Conservation (phyloP, 2,329 filamentous ascomycete species). For the Cylindrodendrum hubeiense region DNA sequence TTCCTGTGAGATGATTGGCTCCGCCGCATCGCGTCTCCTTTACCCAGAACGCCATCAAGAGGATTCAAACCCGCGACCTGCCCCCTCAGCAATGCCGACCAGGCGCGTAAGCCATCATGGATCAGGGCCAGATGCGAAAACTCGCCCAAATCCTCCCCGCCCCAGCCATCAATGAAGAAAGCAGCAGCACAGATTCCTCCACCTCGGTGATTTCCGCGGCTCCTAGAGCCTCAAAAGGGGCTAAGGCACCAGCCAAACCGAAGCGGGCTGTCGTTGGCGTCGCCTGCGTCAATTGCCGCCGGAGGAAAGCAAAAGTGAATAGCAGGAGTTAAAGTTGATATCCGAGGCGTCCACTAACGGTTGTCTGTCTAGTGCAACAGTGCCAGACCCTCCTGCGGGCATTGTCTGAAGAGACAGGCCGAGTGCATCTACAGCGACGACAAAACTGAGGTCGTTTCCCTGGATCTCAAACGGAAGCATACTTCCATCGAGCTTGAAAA, state of each 20-base stretch:
- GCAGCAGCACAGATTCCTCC: neutral
- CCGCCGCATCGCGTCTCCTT: neutral
- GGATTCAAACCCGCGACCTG: neutral
- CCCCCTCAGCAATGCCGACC: neutral
- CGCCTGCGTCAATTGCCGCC: neutral
- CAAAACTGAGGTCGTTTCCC: neutral
- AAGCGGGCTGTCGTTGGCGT: neutral
- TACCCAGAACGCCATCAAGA: no score
- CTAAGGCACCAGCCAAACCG: neutral
- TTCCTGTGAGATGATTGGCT: neutral
- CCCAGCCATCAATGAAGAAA: neutral
- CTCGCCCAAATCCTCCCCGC: neutral
- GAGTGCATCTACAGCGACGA: neutral
- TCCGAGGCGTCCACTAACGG: neutral
- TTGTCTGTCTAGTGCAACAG: neutral
- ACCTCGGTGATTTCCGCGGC: neutral
- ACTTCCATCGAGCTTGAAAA: neutral
- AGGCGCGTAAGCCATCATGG: neutral
- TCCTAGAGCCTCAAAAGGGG: neutral
- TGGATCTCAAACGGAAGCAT: neutral
- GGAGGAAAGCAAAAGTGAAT: slow-evolving; percentile 4
- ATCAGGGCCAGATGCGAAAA: neutral
- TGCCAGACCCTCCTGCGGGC: neutral
- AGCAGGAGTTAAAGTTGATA: neutral
- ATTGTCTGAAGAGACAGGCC: neutral